phyloP scores from a whole-genome alignment of 139 green algal genomes.

The Volvox reticuliferus region DNA sequence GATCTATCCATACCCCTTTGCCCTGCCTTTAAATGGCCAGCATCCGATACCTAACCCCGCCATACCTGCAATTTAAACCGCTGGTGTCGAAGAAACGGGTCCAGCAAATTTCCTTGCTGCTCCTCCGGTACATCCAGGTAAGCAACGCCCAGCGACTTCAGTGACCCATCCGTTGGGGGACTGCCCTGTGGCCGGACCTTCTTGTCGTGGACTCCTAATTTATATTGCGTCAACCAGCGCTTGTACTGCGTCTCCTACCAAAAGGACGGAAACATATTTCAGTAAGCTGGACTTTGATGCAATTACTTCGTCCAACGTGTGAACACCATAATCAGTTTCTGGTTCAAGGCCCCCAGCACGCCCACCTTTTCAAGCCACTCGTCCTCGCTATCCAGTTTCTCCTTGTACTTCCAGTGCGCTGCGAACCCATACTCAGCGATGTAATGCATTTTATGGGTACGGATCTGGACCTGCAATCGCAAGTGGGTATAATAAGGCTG shows the following conservation, averaged over 20 bases:
- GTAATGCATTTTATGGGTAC: constrained; percentile 83
- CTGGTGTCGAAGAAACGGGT: constrained; percentile 63
- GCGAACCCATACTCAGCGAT: constrained; percentile 90
- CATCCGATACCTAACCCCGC: background rate
- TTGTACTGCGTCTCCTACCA: constrained; percentile 68
- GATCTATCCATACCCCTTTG: too few relatives aligned
- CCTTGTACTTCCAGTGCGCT: constrained; percentile 98
- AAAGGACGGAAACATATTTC: background rate
- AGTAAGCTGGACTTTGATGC: background rate
- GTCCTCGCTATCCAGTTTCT: constrained; percentile 68
- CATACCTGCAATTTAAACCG: constrained; percentile 56
- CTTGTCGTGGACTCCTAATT: constrained; percentile 66
- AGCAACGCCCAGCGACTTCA: constrained; percentile 58
- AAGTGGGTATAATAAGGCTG: background rate
- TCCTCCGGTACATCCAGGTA: constrained; percentile 38
- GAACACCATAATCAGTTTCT: too few relatives aligned
- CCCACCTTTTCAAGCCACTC: constrained; percentile 57
- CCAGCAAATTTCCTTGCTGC: constrained; percentile 42
- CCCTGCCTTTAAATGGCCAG: background rate
- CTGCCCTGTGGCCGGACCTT: constrained; percentile 58
- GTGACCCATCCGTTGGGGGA: constrained; percentile 54
- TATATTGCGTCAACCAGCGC: constrained; percentile 64
- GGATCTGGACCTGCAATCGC: constrained; percentile 77
- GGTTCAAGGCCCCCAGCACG: background rate
- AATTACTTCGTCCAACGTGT: too few relatives aligned